Conservation (phyloP, 2,329 filamentous ascomycete genomes). For the Aureobasidium sp. region DNA sequence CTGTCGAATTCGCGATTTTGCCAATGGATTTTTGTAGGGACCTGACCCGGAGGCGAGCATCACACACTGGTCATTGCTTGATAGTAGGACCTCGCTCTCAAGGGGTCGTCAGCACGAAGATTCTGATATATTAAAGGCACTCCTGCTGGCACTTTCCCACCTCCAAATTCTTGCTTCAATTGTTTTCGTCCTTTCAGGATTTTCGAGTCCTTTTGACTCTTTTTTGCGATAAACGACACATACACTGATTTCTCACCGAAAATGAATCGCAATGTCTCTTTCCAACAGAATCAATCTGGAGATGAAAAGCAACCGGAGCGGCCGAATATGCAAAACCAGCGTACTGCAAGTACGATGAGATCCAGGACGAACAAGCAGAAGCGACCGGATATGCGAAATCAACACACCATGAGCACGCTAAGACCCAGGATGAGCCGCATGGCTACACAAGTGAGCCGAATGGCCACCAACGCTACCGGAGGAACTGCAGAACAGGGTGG, state of each 20-base stretch:
- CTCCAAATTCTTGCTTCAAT: background rate
- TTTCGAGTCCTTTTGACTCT: background rate
- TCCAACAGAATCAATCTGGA: background rate
- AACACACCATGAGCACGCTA: background rate
- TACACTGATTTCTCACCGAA: background rate
- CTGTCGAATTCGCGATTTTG: conserved; percentile 7
- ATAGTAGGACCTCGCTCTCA: background rate
- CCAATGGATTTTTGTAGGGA: background rate
- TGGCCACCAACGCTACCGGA: background rate
- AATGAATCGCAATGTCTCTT: conserved; percentile 11
- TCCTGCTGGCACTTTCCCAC: background rate
- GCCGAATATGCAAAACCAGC: conserved; percentile 1
- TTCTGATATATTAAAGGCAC: conserved; percentile 1
- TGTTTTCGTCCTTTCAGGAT: background rate
- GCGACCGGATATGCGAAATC: conserved; percentile 1
- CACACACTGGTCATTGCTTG: background rate
- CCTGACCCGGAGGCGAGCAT: background rate
- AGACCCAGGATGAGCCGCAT: conserved; percentile 2
- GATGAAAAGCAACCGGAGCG: background rate
- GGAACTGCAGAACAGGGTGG: background rate
- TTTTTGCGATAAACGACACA: background rate
- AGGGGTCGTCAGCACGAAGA: background rate
- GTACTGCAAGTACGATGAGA: background rate
- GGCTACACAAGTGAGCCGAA: background rate
- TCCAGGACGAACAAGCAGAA: background rate